A percentile compares a stretch with the other conserved stretches of the same genome.
These are phyloP conservation scores for Plenodomus lindquistii DNA, from an alignment of 2,329 filamentous ascomycete genomes.

Conservation along the genomic window DNA sequence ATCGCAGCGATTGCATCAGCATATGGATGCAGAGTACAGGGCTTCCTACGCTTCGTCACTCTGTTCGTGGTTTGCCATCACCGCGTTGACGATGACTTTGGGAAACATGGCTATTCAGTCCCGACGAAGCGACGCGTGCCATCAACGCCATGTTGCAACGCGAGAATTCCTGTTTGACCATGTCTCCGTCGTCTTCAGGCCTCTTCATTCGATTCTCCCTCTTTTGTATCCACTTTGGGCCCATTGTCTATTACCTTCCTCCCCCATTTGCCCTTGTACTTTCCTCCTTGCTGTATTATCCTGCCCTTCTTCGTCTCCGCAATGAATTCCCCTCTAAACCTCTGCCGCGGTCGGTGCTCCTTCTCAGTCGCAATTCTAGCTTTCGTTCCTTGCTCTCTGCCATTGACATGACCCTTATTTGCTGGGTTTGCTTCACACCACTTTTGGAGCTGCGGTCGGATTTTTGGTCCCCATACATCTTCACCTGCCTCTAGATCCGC, in stretches of 20 bases:
- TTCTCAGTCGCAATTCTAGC: constrained; percentile 14
- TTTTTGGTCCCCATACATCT: constrained; percentile 23
- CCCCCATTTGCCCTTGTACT: constrained; percentile 31
- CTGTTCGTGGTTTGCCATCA: no score
- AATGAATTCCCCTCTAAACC: constrained; percentile 35
- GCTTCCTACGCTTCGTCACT: no score
- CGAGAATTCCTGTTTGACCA: no score
- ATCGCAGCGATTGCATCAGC: no score
- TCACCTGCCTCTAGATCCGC: constrained; percentile 27
- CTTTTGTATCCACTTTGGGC: no score
- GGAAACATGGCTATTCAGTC: no score
- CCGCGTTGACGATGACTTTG: no score
- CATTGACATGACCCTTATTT: constrained; percentile 20
- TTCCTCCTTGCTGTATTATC: constrained; percentile 35
- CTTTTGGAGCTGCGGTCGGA: constrained; percentile 22
- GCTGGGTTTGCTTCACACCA: constrained; percentile 30
- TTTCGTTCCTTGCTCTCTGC: constrained; percentile 19
- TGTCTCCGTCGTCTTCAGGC: no score
- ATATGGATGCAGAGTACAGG: no score
- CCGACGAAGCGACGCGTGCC: no score
- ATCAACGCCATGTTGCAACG: no score
- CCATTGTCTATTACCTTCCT: constrained; percentile 6
- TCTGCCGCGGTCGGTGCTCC: constrained; percentile 19
- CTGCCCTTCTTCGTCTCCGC: constrained; percentile 32
- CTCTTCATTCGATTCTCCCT: no score